Percentiles rank a stretch among this genome's conserved stretches.
phyloP scores from a whole-genome alignment of 441 rosid genomes.

The Francoa sonchifolia region DNA sequence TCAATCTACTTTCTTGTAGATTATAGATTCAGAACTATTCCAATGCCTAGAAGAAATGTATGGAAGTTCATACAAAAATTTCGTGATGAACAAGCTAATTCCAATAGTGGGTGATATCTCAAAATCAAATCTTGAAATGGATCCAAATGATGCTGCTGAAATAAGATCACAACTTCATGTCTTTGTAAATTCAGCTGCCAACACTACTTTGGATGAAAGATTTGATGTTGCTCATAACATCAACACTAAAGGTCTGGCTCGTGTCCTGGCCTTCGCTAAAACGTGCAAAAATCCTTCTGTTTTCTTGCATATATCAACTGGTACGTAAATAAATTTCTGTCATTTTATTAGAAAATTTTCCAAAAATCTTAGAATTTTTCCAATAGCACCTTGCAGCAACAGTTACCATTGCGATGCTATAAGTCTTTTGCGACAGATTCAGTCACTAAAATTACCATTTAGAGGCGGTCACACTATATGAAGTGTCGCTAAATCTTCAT shows the following conservation, averaged over 20 bases:
- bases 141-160: background rate
- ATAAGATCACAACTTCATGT: too few species aligned
- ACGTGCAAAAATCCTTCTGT: background rate
- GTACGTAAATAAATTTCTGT: background rate
- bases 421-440: too few species aligned
- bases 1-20: background rate
- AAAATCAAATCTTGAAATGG: background rate
- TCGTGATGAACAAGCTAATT: background rate
- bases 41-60: background rate
- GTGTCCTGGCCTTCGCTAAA: background rate
- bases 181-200: too few species aligned
- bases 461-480: too few species aligned
- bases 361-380: too few species aligned
- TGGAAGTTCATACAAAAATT: background rate
- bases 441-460: too few species aligned
- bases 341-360: too few species aligned
- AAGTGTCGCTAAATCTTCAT: too few species aligned
- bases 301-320: background rate
- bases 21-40: background rate
- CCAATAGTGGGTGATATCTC: background rate
- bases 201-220: too few species aligned
- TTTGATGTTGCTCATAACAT: background rate
- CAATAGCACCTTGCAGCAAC: too few species aligned
- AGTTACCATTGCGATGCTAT: too few species aligned
- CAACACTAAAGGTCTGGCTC: background rate